Conservation (phyloP, 2,329 filamentous ascomycete genomes). For the Westerdykella sp. region DNA sequence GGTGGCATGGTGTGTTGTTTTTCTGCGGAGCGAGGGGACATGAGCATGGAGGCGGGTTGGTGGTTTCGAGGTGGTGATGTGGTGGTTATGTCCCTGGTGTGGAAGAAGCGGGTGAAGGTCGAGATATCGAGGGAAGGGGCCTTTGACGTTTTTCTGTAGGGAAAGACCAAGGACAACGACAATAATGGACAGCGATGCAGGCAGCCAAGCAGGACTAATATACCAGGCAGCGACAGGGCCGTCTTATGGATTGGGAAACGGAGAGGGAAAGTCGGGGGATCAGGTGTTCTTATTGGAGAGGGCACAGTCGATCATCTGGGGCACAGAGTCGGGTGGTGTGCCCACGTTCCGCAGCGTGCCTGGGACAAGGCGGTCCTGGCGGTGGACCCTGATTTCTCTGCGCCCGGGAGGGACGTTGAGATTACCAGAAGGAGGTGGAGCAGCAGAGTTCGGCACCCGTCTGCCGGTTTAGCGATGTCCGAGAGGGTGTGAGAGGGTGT, state of each 20-base stretch:
- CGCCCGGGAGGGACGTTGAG: too few species aligned
- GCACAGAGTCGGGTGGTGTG: background rate
- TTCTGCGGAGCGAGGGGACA: slow-evolving; percentile 21
- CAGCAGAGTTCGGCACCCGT: too few species aligned
- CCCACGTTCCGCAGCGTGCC: too few species aligned
- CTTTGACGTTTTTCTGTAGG: background rate
- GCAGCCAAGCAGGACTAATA: background rate
- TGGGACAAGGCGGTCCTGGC: too few species aligned
- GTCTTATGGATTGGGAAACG: background rate
- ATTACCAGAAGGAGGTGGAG: too few species aligned
- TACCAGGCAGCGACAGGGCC: background rate
- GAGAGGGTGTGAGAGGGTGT: too few species aligned
- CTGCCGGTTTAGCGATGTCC: too few species aligned
- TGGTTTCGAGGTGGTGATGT: slow-evolving; percentile 11
- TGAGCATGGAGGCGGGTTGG: slow-evolving; percentile 14
- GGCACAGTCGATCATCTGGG: background rate
- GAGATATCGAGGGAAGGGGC: background rate
- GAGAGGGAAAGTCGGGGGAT: background rate
- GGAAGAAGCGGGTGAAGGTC: background rate
- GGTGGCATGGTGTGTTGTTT: slow-evolving; percentile 20
- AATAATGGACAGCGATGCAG: background rate
- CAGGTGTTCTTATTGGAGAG: background rate
- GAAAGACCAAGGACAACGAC: background rate
- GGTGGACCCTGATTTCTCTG: too few species aligned
- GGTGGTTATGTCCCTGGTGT: slow-evolving; percentile 2